These are phyloP conservation scores for Ambispora gerdemannii DNA, from an alignment of 192 early-diverging fungal species.

Conservation along the genomic window DNA sequence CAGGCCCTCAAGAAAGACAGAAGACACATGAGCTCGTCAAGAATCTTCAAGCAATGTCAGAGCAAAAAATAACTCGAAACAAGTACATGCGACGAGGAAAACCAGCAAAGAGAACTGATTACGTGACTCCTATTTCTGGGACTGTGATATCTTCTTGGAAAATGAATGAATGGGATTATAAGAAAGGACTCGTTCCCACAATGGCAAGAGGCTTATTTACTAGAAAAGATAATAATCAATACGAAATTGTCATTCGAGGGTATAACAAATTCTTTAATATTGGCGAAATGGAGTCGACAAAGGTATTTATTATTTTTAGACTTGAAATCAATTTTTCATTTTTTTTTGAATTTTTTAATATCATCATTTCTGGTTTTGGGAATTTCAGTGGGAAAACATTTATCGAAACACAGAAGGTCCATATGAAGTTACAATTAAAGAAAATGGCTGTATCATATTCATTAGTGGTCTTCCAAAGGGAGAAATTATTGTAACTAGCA, in stretches of 20 bases:
- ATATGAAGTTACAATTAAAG: conserved; percentile 91
- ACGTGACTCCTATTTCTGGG: neutral
- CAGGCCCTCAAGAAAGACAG: no score
- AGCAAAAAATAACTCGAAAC: no score
- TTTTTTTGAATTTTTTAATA: no score
- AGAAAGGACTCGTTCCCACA: conserved; percentile 66
- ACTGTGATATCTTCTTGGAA: conserved; percentile 51
- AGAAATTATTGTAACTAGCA: conserved; percentile 80
- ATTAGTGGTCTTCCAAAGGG: conserved; percentile 54
- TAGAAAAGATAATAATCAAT: conserved; percentile 29
- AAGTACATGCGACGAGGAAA: no score
- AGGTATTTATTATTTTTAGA: conserved; percentile 33
- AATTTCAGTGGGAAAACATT: conserved; percentile 54
- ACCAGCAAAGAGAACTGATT: neutral
- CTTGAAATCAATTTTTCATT: no score
- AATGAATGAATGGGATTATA: conserved; percentile 67
- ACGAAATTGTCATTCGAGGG: conserved; percentile 76
- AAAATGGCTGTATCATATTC: conserved; percentile 96
- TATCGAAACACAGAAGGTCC: conserved; percentile 67
- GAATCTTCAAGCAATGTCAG: no score
- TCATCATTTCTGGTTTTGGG: neutral
- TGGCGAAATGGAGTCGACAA: conserved; percentile 57
- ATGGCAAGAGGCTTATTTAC: conserved; percentile 85
- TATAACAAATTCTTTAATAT: conserved; percentile 98
- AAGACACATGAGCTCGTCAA: no score